A percentile compares a stretch with the other conserved stretches of the same genome.
These are phyloP conservation scores for Ceratocystis eucalypticola DNA, from an alignment of 2,329 filamentous ascomycete species.

Conservation along the genomic window DNA sequence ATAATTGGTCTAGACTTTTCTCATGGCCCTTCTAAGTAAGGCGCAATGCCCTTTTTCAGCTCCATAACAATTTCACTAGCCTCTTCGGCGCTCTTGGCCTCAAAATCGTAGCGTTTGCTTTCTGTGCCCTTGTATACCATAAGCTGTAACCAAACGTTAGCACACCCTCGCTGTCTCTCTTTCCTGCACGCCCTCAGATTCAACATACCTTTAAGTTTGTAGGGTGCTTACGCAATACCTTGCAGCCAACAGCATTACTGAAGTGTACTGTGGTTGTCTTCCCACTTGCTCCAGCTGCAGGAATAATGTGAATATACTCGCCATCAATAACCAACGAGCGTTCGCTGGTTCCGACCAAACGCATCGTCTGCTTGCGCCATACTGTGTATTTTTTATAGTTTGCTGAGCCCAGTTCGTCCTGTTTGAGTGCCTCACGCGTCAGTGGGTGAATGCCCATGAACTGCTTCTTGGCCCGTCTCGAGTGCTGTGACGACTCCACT, in stretches of 20 bases:
- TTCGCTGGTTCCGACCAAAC: conserved; percentile 62
- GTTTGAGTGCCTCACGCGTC: conserved; percentile 47
- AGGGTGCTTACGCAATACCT: conserved; percentile 66
- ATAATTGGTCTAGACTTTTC: background rate
- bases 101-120: conserved; percentile 73
- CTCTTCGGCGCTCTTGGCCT: conserved; percentile 57
- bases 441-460: conserved; percentile 51
- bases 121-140: conserved; percentile 64
- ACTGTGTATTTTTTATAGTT: conserved; percentile 68
- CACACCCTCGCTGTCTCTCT: background rate
- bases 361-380: conserved; percentile 70
- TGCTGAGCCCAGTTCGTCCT: conserved; percentile 43
- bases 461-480: conserved; percentile 26
- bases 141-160: conserved; percentile 30
- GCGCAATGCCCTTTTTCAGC: conserved; percentile 61
- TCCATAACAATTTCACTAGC: conserved; percentile 67
- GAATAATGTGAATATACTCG: conserved; percentile 78
- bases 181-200: background rate
- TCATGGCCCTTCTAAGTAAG: conserved; percentile 38
- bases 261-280: conserved; percentile 76
- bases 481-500: conserved; percentile 28
- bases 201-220: conserved; percentile 59
- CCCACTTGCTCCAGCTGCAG: conserved; percentile 45
- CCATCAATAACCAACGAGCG: conserved; percentile 67
- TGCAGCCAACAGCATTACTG: conserved; percentile 67